These are phyloP conservation scores for Cyberlindnera saturnus DNA, from an alignment of 805 yeast species.

Conservation along the genomic window DNA sequence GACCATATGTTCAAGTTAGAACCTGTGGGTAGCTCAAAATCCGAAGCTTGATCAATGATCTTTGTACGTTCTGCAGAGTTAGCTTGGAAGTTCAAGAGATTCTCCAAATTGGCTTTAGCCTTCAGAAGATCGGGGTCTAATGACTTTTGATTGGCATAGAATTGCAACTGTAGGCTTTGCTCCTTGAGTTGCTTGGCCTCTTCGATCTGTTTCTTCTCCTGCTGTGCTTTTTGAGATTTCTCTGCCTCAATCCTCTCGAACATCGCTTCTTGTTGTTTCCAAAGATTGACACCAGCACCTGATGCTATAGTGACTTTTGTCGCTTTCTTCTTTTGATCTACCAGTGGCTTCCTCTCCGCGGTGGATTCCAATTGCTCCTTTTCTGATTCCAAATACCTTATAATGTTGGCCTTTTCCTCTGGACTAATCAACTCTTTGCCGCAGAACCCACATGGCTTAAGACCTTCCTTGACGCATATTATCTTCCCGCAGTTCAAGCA, in stretches of 20 bases:
- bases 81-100: conserved; percentile 72
- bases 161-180: conserved; percentile 39
- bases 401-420: conserved; percentile 57
- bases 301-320: conserved; percentile 49
- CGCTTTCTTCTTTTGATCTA: conserved; percentile 26
- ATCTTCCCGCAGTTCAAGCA: conserved; percentile 93
- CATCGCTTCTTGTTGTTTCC: conserved; percentile 61
- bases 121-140: conserved; percentile 52
- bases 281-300: conserved; percentile 58
- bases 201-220: conserved; percentile 30
- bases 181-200: conserved; percentile 31
- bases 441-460: conserved; percentile 86
- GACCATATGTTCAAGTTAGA: conserved; percentile 69
- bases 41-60: conserved; percentile 90
- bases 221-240: conserved; percentile 28
- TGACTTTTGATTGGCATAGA: conserved; percentile 32
- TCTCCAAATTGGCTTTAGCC: conserved; percentile 73
- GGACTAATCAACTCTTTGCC: conserved; percentile 56
- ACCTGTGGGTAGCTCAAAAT: conserved; percentile 60
- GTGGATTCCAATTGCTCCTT: conserved; percentile 36
- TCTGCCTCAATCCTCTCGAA: conserved; percentile 54
- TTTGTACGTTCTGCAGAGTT: conserved; percentile 86
- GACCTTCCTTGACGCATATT: conserved; percentile 83
- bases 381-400: conserved; percentile 47
- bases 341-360: conserved; percentile 2